phyloP scores from a whole-genome alignment of 306 rosid species.

The Begonia fuchsioides region DNA sequence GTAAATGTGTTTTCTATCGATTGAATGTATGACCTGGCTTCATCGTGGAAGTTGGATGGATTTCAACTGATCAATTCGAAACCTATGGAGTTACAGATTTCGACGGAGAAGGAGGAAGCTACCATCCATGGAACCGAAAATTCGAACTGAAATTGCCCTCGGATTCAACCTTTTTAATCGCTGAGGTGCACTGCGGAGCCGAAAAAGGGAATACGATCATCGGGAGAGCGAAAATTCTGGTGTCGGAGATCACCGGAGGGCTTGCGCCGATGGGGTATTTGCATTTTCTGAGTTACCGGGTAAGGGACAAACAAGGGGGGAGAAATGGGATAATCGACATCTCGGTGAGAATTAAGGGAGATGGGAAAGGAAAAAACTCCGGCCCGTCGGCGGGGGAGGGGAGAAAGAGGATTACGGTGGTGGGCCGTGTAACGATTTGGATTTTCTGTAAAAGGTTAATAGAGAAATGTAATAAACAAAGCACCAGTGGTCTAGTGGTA shows the following conservation, averaged over 20 bases:
- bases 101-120: slow-evolving; percentile 31
- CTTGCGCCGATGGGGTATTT: slow-evolving; percentile 29
- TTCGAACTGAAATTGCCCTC: slow-evolving; percentile 30
- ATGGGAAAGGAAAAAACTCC: not conserved
- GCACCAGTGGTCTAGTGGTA: slow-evolving; percentile 98
- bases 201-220: slow-evolving; percentile 13
- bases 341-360: slow-evolving; percentile 32
- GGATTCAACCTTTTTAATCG: slow-evolving; percentile 18
- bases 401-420: slow-evolving; percentile 1
- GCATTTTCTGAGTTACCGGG: slow-evolving; percentile 61
- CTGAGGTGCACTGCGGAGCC: slow-evolving; percentile 35
- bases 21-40: too few relatives aligned
- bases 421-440: slow-evolving; percentile 43
- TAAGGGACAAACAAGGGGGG: slow-evolving; percentile 38
- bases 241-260: slow-evolving; percentile 34
- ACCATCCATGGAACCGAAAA: slow-evolving; percentile 47
- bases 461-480: too few relatives aligned
- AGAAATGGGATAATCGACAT: slow-evolving; percentile 59
- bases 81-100: slow-evolving; percentile 6
- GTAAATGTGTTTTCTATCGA: too few relatives aligned
- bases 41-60: too few relatives aligned
- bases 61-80: too few relatives aligned
- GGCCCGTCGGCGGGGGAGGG: slow-evolving; percentile 13
- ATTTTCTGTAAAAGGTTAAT: too few relatives aligned
- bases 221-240: slow-evolving; percentile 34